Evolutionary conservation across 371 early-diverging fungal species (phyloP), one percentile per base, ranked within the genome.

Genomic region (Syncephalastrum racemosum): DNA sequence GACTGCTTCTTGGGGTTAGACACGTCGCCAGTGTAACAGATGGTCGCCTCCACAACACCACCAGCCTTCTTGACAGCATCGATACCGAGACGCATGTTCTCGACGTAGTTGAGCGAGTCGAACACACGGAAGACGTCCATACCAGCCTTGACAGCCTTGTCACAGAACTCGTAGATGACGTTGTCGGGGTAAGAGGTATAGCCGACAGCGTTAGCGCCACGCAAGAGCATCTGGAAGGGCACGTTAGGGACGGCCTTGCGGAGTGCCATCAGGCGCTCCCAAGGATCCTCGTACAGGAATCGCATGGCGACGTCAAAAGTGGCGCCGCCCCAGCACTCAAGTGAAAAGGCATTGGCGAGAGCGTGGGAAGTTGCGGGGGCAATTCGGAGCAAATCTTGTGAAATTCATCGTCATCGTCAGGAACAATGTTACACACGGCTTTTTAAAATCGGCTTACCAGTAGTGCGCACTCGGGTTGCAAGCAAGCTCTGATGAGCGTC

Each of bases 121-220:
- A 97, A 97, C 54, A 97, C 88, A 67, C 97, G 89, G 87, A 97
- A 97, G 52, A 97, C 82, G 70, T 97, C 97, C 77, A 97, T 91
- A 52, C 97, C 97, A 50, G 85, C 75, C 65, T 88, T 79, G 56
- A 86, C 88, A 27, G 97, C 95, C 68, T 90, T 90, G 67, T 85
- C 87, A 73, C 96, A 96, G 77, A 97, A 97, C 58, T 93, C 95
- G 59, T 92, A 95, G 22, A 95, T 86, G 16, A 94, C 92, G 65
- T 97, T 95, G 76, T 97, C 97, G 4, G 97, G 97, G 68, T 97
- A 97, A 53, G 91, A 91, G 36, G 96, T 96, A 77, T 96, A 96
- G 27, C 97, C 97, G 20, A 97, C 97, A 10, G 95, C 97, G 62
- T 96, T 96, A 58, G 97, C 97, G 50, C 97, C 97, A 71, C 97